These are phyloP conservation scores for Eimeria praecox DNA, from an alignment of 169 alveolate species.

Conservation along the genomic window DNA sequence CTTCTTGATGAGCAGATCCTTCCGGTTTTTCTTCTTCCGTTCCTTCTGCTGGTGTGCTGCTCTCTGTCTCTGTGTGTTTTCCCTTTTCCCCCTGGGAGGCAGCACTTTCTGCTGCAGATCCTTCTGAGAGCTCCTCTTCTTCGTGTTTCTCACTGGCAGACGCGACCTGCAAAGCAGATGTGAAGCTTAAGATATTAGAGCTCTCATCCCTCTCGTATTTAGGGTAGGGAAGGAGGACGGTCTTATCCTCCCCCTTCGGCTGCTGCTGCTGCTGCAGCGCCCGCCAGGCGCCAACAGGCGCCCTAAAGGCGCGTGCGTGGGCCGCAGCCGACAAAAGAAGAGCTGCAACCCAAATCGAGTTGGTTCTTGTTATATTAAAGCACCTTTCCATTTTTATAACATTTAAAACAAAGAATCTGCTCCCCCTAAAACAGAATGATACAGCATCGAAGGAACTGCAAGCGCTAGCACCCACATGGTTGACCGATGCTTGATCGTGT, in stretches of 20 bases:
- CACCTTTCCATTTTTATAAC: not conserved
- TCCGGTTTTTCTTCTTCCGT: not conserved
- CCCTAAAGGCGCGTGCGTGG: not conserved
- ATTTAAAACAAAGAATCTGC: slow-evolving; percentile 5
- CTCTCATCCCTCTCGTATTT: not conserved
- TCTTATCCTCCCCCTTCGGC: not conserved
- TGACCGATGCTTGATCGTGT: not conserved
- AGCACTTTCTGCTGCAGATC: not conserved
- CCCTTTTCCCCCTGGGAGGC: not conserved
- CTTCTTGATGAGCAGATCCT: not conserved
- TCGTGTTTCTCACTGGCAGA: not conserved
- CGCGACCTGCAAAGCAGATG: not conserved
- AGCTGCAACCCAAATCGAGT: not conserved
- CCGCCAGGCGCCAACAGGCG: slow-evolving; percentile 8
- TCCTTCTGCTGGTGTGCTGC: not conserved
- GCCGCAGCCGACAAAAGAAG: slow-evolving; percentile 16
- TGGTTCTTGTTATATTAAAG: not conserved
- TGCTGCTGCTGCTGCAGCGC: slow-evolving; percentile 19
- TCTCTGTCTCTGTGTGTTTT: not conserved
- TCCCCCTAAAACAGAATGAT: not conserved
- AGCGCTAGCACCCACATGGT: not conserved
- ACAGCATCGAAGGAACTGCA: not conserved
- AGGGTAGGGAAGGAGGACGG: not conserved
- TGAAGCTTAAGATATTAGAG: not conserved
- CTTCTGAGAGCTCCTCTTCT: not conserved